phyloP scores from a whole-genome alignment of 805 yeast genomes.

The Cyberlindnera meyerae region DNA sequence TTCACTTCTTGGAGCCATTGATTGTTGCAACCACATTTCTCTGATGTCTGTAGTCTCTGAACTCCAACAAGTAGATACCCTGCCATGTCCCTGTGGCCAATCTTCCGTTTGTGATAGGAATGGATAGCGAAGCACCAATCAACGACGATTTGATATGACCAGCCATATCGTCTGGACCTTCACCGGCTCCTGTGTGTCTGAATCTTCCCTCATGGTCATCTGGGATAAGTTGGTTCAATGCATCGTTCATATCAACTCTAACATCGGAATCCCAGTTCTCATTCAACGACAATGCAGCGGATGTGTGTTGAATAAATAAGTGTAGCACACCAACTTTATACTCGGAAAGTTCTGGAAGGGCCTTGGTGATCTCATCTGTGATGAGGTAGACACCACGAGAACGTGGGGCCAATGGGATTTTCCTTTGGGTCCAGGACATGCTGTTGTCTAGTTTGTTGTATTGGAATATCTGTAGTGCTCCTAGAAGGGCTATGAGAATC shows the following conservation, averaged over 20 bases:
- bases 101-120: conserved; percentile 66
- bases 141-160: conserved; percentile 65
- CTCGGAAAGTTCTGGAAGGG: conserved; percentile 54
- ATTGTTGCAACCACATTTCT: conserved; percentile 70
- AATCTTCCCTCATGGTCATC: conserved; percentile 39
- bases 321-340: conserved; percentile 61
- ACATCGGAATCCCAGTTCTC: conserved; percentile 80
- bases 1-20: conserved; percentile 44
- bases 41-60: conserved; percentile 58
- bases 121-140: conserved; percentile 58
- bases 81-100: conserved; percentile 83
- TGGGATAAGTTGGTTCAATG: conserved; percentile 63
- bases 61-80: conserved; percentile 73
- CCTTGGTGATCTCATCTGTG: conserved; percentile 55
- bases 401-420: conserved; percentile 50
- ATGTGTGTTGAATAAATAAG: conserved; percentile 72
- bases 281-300: conserved; percentile 71
- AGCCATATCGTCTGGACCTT: conserved; percentile 83
- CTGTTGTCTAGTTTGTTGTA: no score
- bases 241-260: conserved; percentile 58
- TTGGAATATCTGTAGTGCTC: no score
- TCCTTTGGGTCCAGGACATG: conserved; percentile 52
- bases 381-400: conserved; percentile 66
- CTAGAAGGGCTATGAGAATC: no score
- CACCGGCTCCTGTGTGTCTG: conserved; percentile 42